Percentiles rank a stretch among this genome's conserved stretches.
Conservation (phyloP, 2,329 filamentous ascomycete genomes). For the Colletotrichum neosansevieriae region DNA sequence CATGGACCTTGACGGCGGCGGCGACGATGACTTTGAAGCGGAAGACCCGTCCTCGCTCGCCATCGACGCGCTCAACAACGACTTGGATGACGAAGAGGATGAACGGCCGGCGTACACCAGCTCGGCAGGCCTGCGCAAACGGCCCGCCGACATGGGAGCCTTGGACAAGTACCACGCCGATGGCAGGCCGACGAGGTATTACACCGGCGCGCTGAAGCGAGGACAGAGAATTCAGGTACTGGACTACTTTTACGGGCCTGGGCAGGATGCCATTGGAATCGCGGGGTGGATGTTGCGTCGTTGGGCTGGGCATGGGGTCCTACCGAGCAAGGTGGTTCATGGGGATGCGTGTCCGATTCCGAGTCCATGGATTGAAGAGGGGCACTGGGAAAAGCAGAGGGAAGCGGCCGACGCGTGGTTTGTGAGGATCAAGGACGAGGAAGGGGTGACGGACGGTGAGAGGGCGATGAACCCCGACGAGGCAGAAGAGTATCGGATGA, state of each 20-base stretch:
- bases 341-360: conserved; percentile 26
- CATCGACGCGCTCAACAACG: conserved; percentile 37
- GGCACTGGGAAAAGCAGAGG: conserved; percentile 35
- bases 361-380: conserved; percentile 42
- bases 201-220: conserved; percentile 51
- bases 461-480: conserved; percentile 42
- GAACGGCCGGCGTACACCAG: conserved; percentile 44
- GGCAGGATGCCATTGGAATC: conserved; percentile 39
- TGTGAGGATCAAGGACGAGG: conserved; percentile 20
- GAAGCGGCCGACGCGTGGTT: conserved; percentile 32
- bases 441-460: background rate
- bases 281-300: conserved; percentile 44
- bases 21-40: conserved; percentile 48
- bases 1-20: conserved; percentile 48
- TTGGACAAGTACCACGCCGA: conserved; percentile 39
- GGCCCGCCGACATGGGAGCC: conserved; percentile 27
- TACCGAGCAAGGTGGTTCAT: conserved; percentile 41
- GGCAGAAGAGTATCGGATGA: conserved; percentile 46
- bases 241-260: conserved; percentile 45
- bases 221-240: conserved; percentile 42
- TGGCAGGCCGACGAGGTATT: conserved; percentile 48
- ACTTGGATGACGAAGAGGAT: conserved; percentile 48
- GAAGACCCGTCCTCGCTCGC: conserved; percentile 48
- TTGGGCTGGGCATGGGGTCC: conserved; percentile 50
- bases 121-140: conserved; percentile 42